phyloP scores from a whole-genome alignment of 2,329 filamentous ascomycete genomes.

The Xylaria sp. region DNA sequence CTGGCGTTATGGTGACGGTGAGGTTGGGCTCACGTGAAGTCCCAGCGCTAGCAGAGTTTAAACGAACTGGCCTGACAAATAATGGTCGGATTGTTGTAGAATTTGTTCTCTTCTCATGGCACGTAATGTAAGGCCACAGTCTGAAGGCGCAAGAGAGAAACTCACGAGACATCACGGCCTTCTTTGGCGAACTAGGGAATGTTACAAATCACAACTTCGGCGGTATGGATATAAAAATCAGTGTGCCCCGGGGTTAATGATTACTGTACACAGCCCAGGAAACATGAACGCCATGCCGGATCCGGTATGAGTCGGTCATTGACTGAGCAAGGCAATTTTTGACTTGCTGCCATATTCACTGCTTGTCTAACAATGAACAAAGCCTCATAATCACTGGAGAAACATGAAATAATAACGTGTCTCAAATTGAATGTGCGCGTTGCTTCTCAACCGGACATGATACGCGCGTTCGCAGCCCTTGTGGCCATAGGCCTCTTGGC shows the following conservation, averaged over 20 bases:
- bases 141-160: neutral
- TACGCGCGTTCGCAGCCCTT: conserved; percentile 4
- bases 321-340: neutral
- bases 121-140: neutral
- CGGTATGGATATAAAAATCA: neutral
- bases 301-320: conserved; percentile 14
- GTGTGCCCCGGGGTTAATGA: neutral
- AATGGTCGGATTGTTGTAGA: neutral
- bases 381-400: neutral
- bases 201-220: too few species aligned
- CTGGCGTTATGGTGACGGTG: neutral
- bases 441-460: neutral
- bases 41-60: neutral
- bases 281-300: conserved; percentile 20
- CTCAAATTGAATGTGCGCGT: neutral
- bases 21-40: neutral
- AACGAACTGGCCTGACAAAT: neutral
- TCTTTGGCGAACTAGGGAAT: neutral
- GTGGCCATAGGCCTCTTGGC: conserved; percentile 1
- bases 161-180: neutral
- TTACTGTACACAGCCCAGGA: conserved; percentile 22
- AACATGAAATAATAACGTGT: neutral
- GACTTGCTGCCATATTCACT: conserved; percentile 4
- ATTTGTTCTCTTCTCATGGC: neutral
- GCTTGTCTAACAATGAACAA: conserved; percentile 5